Evolutionary conservation across 192 early-diverging fungal genomes (phyloP), one percentile per base, ranked within the genome.

Genomic region (Kickxella alabastrina): DNA sequence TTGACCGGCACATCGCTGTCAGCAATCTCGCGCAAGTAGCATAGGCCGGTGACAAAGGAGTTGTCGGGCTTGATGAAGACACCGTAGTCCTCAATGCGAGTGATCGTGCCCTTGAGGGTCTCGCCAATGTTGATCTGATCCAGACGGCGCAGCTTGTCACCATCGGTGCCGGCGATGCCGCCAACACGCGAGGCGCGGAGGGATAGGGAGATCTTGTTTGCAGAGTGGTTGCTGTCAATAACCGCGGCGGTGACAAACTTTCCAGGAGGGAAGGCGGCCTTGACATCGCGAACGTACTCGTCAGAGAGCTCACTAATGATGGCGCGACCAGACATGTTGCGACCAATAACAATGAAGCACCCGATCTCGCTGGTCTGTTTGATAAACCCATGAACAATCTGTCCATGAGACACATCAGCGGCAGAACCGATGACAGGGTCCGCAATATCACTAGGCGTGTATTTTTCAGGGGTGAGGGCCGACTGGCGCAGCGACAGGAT

Each of bases 301-400:
- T 95, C 92, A 3, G 85, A 88, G 13, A 97, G 51, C 53, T 95
- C 85, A 25, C 84, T 75, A 57, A 97, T 93, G 67, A 91, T 84
- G 31, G 92, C 91, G 44, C 90, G 84, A 14, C 76, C 94, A 47
- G 64, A 63, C 19, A 88, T 29, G 9, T 74, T 59, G 45, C 74
- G 82, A 34, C 80, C 81, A 23, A 95, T 66, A 14, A 69, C 43
- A 18, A 97, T 77, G 65, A 97, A 93, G 43, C 85, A 67, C 50
- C 86, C 85, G 28, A 77, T 77, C n/a, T 88, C 80, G 2, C 80
- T 80, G 8, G 87, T 74, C 47, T 83, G 87, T 37, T 73, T 77
- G 32, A 96, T 83, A 50, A 80, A 92, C 0, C 88, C 92, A 25
- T 79, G 77, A 9, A 92, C 54, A 10, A 92, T 65, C 43, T 81